Conservation (phyloP, 2,329 filamentous ascomycete genomes). For the Arthrobotrys iridis region DNA sequence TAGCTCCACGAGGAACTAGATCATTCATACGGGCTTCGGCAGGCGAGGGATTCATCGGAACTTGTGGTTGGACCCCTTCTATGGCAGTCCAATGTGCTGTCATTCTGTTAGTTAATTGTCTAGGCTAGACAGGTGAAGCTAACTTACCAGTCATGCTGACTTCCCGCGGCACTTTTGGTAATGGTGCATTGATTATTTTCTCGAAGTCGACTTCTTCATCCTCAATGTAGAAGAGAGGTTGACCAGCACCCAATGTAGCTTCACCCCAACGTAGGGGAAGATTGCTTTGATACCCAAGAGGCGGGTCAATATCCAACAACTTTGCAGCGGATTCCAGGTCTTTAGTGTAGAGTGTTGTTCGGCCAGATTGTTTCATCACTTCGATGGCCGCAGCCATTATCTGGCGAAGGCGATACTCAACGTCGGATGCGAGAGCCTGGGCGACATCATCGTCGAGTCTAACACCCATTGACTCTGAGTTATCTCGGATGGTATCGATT, state of each 20-base stretch:
- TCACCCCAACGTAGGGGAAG: constrained; percentile 90
- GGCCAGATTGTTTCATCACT: constrained; percentile 90
- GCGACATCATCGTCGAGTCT: constrained; percentile 84
- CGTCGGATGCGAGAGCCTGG: constrained; percentile 87
- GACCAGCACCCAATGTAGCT: constrained; percentile 89
- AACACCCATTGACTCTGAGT: constrained; percentile 95
- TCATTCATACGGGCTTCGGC: constrained; percentile 85
- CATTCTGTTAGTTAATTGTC: constrained; percentile 39
- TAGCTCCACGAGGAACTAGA: constrained; percentile 86
- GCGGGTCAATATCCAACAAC: constrained; percentile 88
- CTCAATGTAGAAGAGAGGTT: constrained; percentile 95
- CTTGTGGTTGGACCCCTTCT: constrained; percentile 94
- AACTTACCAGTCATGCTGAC: constrained; percentile 79
- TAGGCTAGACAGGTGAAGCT: background rate
- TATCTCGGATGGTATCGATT: constrained; percentile 87
- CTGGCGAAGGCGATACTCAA: constrained; percentile 93
- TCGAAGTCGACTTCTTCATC: constrained; percentile 99
- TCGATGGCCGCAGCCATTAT: constrained; percentile 93
- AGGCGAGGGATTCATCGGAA: constrained; percentile 92
- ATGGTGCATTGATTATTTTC: constrained; percentile 94
- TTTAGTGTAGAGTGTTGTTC: constrained; percentile 86
- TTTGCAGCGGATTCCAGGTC: constrained; percentile 87
- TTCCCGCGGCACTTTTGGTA: constrained; percentile 94
- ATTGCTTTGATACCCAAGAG: constrained; percentile 95
- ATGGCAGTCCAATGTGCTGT: constrained; percentile 96